Base-by-base conservation (phyloP, 805 yeast genomes). In the Kuraishia piskuri region DNA sequence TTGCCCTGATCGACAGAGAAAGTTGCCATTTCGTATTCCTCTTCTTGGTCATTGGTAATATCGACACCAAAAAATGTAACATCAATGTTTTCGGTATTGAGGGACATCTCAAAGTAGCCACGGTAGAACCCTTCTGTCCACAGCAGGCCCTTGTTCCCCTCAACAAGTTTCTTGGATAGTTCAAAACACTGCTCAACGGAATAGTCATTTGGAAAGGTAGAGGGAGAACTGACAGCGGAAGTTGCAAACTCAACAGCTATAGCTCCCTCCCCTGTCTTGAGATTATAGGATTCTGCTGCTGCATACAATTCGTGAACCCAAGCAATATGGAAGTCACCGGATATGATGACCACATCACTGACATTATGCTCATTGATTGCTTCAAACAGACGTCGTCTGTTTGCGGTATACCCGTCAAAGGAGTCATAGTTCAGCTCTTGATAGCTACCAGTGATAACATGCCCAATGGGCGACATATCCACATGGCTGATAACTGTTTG, bases 261-360 rank as follows among this genome's bases (percentile, higher is more conserved):
- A 3, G 61, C 49, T 22, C 66, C 65, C 21, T 58, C 56, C 7
- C 65, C 65, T 14, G 63, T 57, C 14, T 44, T 51, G 49, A 57
- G 50, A 47, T 54, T 48, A 44, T 62, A 62, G n/a, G 37, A n/a
- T 3, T 53, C 54, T 2, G n/a, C 25, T 1, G 54, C 53, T 9
- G 54, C 26, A 45, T 47, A 53, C 22, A 62, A 51, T 37, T 62
- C 66, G 44, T 58, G 56, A 12, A 56, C 59, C 58, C 63, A 60
- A 20, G 61, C 59, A 51, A 61, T 59, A 51, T 62, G 66, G 55
- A 62, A 61, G 36, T 62, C 66, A 25, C 66, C 66, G 22, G 62
- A 56, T 3, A 61, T 48, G 14, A 61, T 46, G 9, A 59, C 59
- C 22, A 57, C 53, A 54, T 61, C 58, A 20, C 55, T 25, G 8